phyloP scores from a whole-genome alignment of 495 filamentous ascomycete genomes.

The Apodospora peruviana region DNA sequence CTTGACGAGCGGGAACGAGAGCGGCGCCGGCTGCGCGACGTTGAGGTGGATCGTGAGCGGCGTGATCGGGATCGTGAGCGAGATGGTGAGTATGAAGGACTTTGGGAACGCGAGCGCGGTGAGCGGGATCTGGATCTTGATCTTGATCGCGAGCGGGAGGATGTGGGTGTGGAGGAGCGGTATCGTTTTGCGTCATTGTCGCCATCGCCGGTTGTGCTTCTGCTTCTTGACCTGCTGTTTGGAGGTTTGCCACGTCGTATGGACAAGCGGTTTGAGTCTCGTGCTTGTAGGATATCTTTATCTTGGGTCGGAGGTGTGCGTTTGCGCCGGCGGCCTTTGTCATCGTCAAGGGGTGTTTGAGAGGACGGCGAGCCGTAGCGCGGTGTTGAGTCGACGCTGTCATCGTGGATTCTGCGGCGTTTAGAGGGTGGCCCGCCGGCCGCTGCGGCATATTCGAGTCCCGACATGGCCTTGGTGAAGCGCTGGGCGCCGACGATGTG shows the following conservation, averaged over 20 bases:
- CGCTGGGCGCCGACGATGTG: too few relatives aligned
- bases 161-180: conserved; percentile 24
- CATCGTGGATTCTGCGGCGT: conserved; percentile 50
- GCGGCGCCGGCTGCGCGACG: conserved; percentile 3
- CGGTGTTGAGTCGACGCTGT: conserved; percentile 32
- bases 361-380: conserved; percentile 24
- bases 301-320: too few relatives aligned
- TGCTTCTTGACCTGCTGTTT: conserved; percentile 22
- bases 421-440: conserved; percentile 41
- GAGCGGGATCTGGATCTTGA: conserved; percentile 26
- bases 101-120: conserved; percentile 17
- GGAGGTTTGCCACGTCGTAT: conserved; percentile 31
- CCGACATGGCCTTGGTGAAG: conserved; percentile 27
- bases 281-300: too few relatives aligned
- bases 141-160: conserved; percentile 12
- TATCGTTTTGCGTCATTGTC: conserved; percentile 21
- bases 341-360: not conserved
- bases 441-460: conserved; percentile 18
- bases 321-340: too few relatives aligned
- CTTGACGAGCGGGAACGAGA: conserved; percentile 1
- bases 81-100: conserved; percentile 31
- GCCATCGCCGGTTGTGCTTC: conserved; percentile 21
- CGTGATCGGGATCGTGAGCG: conserved; percentile 37
- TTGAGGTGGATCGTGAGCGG: conserved; percentile 19
- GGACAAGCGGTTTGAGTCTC: conserved; percentile 34